Evolutionary conservation across 1,284 basidiomycete species (phyloP), one percentile per base, ranked within the genome.

Genomic region (Apiotrichum gamsii): DNA sequence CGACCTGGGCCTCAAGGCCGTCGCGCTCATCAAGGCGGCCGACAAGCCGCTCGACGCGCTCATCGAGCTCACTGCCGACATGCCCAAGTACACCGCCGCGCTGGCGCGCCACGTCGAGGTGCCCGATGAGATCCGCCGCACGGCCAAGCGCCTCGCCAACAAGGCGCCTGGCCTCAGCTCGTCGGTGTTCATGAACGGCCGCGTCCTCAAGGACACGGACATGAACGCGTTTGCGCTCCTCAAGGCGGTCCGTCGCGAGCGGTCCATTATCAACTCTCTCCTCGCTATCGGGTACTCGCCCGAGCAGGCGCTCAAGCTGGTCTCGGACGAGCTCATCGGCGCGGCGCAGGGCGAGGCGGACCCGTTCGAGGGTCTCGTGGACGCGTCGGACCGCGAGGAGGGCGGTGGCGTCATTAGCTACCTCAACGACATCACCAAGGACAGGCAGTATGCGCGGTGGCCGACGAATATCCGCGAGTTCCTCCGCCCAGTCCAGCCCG

Each of bases 371-470:
- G 85, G 83, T 0, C 60, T 93, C 10, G 84, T 91, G 43, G 91
- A 95, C 68, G 85, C 88, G 2, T 89, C 86, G 52, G 91, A 96
- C 65, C 76, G 87, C n/a, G 61, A 65, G 5, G 91, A 95, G 68
- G 85, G 80, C 1, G 87, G 84, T 0, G 78, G 75, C 14, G 77
- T 84, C 3, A 80, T 95, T 41, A 65, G 82, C 0, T 97, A 87
- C 81, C 84, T 85, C 80, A 97, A 97, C 69, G 84, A 97, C 69
- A 70, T 97, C 20, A 84, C 89, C 71, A 85, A 82, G 52, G 93
- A 96, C 64, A 18, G 10, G 3, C 36, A 60, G 72, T 69, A 43
- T 34, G 49, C 58, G 35, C 49, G 55, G 11, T 69, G 64, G 65
- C 63, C 68, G 3, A 34, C 43, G 4, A 21, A 35, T 8, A 25